A percentile compares a stretch with the other conserved stretches of the same genome.
These are phyloP conservation scores for Fusarium sp. DNA, from an alignment of 2,329 filamentous ascomycete genomes.

Conservation along the genomic window DNA sequence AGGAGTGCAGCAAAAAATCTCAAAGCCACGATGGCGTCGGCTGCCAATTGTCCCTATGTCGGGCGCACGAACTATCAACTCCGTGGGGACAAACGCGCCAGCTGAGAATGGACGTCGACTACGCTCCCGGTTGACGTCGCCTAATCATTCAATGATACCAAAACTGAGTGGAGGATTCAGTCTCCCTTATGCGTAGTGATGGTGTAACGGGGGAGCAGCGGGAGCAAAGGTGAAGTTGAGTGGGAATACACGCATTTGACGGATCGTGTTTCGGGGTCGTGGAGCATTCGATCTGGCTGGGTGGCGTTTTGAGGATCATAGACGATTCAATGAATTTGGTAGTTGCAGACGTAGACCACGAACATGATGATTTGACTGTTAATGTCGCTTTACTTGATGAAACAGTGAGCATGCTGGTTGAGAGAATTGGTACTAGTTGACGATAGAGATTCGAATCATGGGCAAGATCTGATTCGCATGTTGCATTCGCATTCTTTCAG, in stretches of 20 bases:
- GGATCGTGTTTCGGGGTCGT: conserved; percentile 43
- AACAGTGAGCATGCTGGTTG: no score
- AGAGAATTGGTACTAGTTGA: no score
- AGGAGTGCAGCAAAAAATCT: conserved; percentile 35
- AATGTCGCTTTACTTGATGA: conserved; percentile 1
- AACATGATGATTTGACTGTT: conserved; percentile 50
- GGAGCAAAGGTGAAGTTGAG: conserved; percentile 26
- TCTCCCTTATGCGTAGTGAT: conserved; percentile 21
- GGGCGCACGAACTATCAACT: conserved; percentile 20
- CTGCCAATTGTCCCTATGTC: conserved; percentile 20
- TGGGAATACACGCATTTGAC: conserved; percentile 37
- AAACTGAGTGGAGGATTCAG: conserved; percentile 35
- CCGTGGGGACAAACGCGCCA: conserved; percentile 18
- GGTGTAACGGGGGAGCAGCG: conserved; percentile 20
- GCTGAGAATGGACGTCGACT: conserved; percentile 41
- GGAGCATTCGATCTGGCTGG: conserved; percentile 54
- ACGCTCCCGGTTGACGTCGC: conserved; percentile 29
- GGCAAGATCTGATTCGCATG: not conserved
- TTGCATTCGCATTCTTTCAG: not conserved
- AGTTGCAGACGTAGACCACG: conserved; percentile 53
- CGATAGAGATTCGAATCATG: not conserved
- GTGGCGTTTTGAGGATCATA: conserved; percentile 58
- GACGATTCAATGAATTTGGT: conserved; percentile 58
- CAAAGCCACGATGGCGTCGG: conserved; percentile 38
- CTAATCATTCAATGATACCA: conserved; percentile 52